Base-by-base conservation (phyloP, 2,329 filamentous ascomycete species). In the Cercospora citrullina region DNA sequence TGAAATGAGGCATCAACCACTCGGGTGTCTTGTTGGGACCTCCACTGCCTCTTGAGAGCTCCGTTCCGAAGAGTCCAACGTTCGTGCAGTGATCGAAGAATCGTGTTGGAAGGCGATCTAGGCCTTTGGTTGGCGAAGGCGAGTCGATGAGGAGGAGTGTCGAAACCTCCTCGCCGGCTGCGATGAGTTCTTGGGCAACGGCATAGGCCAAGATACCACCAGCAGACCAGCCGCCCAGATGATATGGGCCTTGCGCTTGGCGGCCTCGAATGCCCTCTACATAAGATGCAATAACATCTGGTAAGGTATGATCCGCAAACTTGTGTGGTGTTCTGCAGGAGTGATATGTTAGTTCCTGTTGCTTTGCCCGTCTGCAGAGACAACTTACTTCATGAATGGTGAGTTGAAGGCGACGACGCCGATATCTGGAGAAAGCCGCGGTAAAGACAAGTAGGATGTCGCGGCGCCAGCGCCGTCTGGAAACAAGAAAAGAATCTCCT, bases 201-300 rank as follows among this genome's bases (percentile, higher is more conserved):
- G 72, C 73, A 61, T 72, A 92, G 39, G 90, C 90, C 66, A 89
- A 87, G 33, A 92, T 87, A 42, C 90, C 90, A 33, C 90, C 91
- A 1, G 89, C 89, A n/a, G 87, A 91, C 90, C 90, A 93, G n/a
- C 91, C 91, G 14, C 87, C 85, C 1, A 92, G 79, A 65, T 84
- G 84, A 79, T 91, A 91, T 0, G 89, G 89, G 0, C 82, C 81
- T 14, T 75, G 74, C 10, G 82, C 80, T 68, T 85, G 81, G 23
- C 80, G 79, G 12, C 80, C 79, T 5, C 79, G 80, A 42, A 85
- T 79, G 63, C 84, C 82, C 4, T 58, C 58, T 33, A 69, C 42
- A 62, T 69, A 69, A 6, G 62, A 60, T 10, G 33, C 45, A 21
- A 65, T 30, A 4, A 68, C 51, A 23, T 65, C 58, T 10, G 53